Percentiles rank a stretch among this genome's conserved stretches.
These are phyloP conservation scores for Aspergillus fumigatus DNA, from an alignment of 2,329 filamentous ascomycete species.

Conservation along the genomic window DNA sequence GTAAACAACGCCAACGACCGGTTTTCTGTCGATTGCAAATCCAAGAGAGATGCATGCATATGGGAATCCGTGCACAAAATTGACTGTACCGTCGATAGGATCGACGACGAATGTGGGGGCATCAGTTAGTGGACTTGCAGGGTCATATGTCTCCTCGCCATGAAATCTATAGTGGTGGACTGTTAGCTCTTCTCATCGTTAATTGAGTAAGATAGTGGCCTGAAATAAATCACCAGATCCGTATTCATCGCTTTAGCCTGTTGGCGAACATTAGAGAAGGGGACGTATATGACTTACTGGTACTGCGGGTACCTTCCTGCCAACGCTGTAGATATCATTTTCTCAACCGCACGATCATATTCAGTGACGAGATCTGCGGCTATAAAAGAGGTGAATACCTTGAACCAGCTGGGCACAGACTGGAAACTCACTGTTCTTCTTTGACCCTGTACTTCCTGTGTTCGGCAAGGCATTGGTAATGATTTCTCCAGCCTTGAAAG, in stretches of 20 bases:
- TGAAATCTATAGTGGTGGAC: constrained; percentile 41
- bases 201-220: background rate
- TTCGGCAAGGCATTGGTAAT: constrained; percentile 41
- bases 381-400: constrained; percentile 17
- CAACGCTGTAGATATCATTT: constrained; percentile 50
- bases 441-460: constrained; percentile 35
- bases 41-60: constrained; percentile 58
- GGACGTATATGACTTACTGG: constrained; percentile 27
- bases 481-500: constrained; percentile 38
- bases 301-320: constrained; percentile 50
- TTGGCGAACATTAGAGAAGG: background rate
- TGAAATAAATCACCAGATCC: background rate
- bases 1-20: constrained; percentile 56
- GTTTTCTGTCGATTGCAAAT: constrained; percentile 47
- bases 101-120: constrained; percentile 59
- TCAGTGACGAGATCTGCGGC: constrained; percentile 60
- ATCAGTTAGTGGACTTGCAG: constrained; percentile 47
- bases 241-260: background rate
- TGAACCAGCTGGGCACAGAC: background rate
- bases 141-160: constrained; percentile 58
- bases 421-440: constrained; percentile 41
- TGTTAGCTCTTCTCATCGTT: background rate
- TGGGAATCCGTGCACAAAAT: constrained; percentile 60
- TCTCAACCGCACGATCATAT: constrained; percentile 59
- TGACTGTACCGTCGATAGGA: constrained; percentile 62